These are phyloP conservation scores for Aspergillus oerlinghausenensis DNA, from an alignment of 2,329 filamentous ascomycete species.

Conservation along the genomic window DNA sequence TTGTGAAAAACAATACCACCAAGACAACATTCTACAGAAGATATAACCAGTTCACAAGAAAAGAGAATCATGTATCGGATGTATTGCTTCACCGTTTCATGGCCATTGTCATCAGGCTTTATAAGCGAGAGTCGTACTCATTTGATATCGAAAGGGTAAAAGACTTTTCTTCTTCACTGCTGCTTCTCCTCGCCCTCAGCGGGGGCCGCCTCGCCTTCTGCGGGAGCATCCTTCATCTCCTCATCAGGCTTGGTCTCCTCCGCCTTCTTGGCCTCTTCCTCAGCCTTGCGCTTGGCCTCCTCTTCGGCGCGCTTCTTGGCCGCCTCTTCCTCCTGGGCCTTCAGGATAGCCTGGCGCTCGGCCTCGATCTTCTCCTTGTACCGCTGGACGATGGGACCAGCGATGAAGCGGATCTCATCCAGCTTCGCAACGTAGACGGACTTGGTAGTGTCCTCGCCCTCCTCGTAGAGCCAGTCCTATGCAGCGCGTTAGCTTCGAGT, in stretches of 20 bases:
- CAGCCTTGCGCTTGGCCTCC: conserved; percentile 73
- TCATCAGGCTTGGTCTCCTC: conserved; percentile 39
- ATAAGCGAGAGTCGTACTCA: conserved; percentile 10
- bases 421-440: conserved; percentile 91
- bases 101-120: conserved; percentile 20
- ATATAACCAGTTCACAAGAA: neutral
- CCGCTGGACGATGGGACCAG: conserved; percentile 86
- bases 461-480: conserved; percentile 97
- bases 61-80: conserved; percentile 8
- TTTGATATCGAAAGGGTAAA: conserved; percentile 5
- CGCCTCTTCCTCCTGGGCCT: conserved; percentile 61
- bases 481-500: conserved; percentile 17
- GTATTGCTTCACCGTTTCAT: conserved; percentile 18
- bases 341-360: conserved; percentile 69
- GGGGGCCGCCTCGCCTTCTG: conserved; percentile 32
- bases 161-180: conserved; percentile 18
- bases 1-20: neutral
- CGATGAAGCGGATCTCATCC: conserved; percentile 87
- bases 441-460: conserved; percentile 92
- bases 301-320: conserved; percentile 60
- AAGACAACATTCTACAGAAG: neutral
- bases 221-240: conserved; percentile 60
- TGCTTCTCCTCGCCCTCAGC: conserved; percentile 37
- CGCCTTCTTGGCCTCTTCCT: conserved; percentile 60
- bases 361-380: conserved; percentile 92